Evolutionary conservation across 2,329 filamentous ascomycete genomes (phyloP), one percentile per base, ranked within the genome.

Genomic region (Aspergillus tamarii): DNA sequence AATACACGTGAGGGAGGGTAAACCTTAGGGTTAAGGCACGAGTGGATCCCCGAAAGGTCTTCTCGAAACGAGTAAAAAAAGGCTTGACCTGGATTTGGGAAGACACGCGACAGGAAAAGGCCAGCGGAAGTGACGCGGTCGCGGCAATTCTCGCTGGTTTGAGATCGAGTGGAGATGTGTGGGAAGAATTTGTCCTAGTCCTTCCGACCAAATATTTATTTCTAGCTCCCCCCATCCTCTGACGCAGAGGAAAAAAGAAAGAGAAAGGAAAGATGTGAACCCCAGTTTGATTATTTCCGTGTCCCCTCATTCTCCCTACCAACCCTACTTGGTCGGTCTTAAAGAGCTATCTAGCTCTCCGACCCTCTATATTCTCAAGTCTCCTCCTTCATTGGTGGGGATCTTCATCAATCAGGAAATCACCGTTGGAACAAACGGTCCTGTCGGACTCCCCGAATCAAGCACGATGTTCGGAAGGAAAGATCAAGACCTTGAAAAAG

Each of bases 401-500:
- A 58, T 64, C 50, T 45, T 30, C 19, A 26, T 39, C 16, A 41
- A 53, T n/a, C 46, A 55, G n/a, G 12, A 21, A 26, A 59, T 64
- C 63, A 57, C 34, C 36, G 36, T 45, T 60, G 34, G 60, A 65
- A 61, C 45, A 59, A 21, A 63, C 61, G 57, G 59, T 54, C 19
- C 28, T 55, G 16, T 68, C 67, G 64, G 60, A 57, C 30, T 45
- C 63, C 63, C 30, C 66, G 65, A 43, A 65, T 66, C 55, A 34
- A 52, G 60, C 59, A 65, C 64, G 59, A 70, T 70, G 63, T 70
- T 70, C 41, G 69, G 66, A 53, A 60, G 60, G 43, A 53, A 54
- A 34, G 69, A 73, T 14, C 62, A 66, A 32, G 76, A 78, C 64
- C 64, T 78, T 39, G 76, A 78, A 64, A 78, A 78, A 59, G 72